Conservation (phyloP, 768 basidiomycete species). For the Podaxis sp. region DNA sequence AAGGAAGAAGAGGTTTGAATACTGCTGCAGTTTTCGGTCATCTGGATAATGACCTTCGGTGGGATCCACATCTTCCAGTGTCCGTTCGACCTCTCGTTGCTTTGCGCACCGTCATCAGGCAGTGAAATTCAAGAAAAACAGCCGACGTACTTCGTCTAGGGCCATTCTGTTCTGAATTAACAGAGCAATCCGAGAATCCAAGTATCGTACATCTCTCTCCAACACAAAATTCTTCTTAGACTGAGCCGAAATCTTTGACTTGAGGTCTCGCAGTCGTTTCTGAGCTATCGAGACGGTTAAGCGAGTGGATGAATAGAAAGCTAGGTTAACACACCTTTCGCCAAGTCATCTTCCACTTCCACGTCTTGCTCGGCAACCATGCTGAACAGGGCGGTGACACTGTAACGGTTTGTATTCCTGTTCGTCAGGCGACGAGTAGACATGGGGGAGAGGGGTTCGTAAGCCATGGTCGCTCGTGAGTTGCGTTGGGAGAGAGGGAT, state of each 20-base stretch:
- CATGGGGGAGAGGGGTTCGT: slow-evolving; percentile 62
- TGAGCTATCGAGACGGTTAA: slow-evolving; percentile 59
- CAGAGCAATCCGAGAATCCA: slow-evolving; percentile 95
- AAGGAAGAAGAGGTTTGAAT: slow-evolving; percentile 98
- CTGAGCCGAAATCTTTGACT: slow-evolving; percentile 95
- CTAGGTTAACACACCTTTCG: slow-evolving; percentile 66
- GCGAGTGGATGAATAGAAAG: slow-evolving; percentile 5
- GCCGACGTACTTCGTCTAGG: slow-evolving; percentile 75
- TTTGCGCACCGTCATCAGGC: slow-evolving; percentile 28
- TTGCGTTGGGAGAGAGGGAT: slow-evolving; percentile 27
- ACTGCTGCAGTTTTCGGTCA: slow-evolving; percentile 92
- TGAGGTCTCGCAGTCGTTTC: slow-evolving; percentile 94
- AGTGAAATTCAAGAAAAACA: slow-evolving; percentile 16
- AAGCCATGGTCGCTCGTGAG: slow-evolving; percentile 51
- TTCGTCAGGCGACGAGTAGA: slow-evolving; percentile 80
- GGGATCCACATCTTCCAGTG: slow-evolving; percentile 94
- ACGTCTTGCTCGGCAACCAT: slow-evolving; percentile 99
- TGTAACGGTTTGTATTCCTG: slow-evolving; percentile 94
- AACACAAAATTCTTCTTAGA: slow-evolving; percentile 99
- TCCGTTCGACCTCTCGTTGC: slow-evolving; percentile 95
- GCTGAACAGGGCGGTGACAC: slow-evolving; percentile 92
- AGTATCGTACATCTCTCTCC: slow-evolving; percentile 96
- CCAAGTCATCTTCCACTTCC: slow-evolving; percentile 96
- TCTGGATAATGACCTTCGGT: slow-evolving; percentile 92
- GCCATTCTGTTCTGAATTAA: slow-evolving; percentile 99